Percentiles rank a stretch among this genome's conserved stretches.
These are phyloP conservation scores for Pochonia chlamydosporia DNA, from an alignment of 2,329 filamentous ascomycete species.

Conservation along the genomic window DNA sequence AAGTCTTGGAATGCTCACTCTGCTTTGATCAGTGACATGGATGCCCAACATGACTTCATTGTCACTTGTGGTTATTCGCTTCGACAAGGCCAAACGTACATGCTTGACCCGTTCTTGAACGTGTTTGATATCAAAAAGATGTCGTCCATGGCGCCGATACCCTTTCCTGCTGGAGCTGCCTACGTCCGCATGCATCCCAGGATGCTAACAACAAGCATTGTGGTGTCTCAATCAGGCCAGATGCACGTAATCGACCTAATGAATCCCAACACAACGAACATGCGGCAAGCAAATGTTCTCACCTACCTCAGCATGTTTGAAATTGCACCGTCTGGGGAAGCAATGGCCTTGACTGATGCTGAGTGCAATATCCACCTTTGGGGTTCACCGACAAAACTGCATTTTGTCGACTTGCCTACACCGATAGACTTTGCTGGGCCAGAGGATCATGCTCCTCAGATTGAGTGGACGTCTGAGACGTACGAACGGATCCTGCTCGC, in stretches of 20 bases:
- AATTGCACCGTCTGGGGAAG: constrained; percentile 82
- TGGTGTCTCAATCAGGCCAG: constrained; percentile 86
- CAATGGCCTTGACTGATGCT: constrained; percentile 72
- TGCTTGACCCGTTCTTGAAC: constrained; percentile 88
- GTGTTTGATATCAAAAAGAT: constrained; percentile 94
- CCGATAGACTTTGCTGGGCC: constrained; percentile 73
- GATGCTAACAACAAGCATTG: constrained; percentile 90
- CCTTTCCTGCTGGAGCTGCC: constrained; percentile 86
- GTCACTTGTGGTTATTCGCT: constrained; percentile 92
- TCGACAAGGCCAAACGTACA: constrained; percentile 64
- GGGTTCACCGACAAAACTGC: constrained; percentile 80
- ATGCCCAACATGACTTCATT: constrained; percentile 89
- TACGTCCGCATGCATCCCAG: constrained; percentile 96
- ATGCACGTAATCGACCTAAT: constrained; percentile 94
- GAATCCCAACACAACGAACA: constrained; percentile 82
- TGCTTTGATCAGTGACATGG: constrained; percentile 90
- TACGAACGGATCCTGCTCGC: constrained; percentile 33
- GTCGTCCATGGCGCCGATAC: constrained; percentile 80
- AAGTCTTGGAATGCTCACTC: constrained; percentile 90
- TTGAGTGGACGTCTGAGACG: constrained; percentile 69
- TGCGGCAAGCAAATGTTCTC: constrained; percentile 75
- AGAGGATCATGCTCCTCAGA: constrained; percentile 47
- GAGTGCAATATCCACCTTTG: constrained; percentile 79
- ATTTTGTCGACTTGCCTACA: constrained; percentile 76
- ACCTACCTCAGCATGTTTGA: constrained; percentile 74